Base-by-base conservation (phyloP, 352 stramenopile genomes). In the Phytophthora citricola region DNA sequence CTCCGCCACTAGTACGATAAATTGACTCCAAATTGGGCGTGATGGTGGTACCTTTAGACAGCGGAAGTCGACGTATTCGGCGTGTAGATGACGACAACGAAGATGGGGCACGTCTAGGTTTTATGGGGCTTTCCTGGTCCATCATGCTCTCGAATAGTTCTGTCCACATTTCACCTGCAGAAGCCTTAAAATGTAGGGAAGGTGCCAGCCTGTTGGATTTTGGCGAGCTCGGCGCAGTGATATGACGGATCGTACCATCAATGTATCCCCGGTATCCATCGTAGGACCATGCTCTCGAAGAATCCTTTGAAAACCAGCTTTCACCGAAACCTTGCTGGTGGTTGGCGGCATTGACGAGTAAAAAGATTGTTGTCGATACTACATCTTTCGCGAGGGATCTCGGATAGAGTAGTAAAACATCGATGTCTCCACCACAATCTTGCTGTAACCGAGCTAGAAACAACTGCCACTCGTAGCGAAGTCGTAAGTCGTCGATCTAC, bases 391-490 rank as follows among this genome's bases (percentile, higher is more conserved):
- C 2, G 15, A 6, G 20, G 15, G 6, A 29, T 14, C 6, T 17
- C 12, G 73, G 66, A 17, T 68, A 44, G 11, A 81, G 44, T 36
- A 79, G 59, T 17, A 67, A 68, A 47, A 58, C 41, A 24, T 62
- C 14, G 34, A 75, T 15, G 24, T 51, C 31, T 20, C 39, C 67
- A 12, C 32, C 46, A 12, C 66, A 67, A 44, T 83, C 75, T 47
- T 77, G 60, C 44, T 79, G 46, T 9, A 83, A 50, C 11, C 75
- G 73, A 44, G 69, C 10, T 14, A 81, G 48, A 54, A 83, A 83
- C 9, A 71, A 44, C 40, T 75, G 57, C 75, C 75, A 83, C 5
- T 70, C 48, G 49, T 66, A 65, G 40, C 73, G 56, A 9, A 27
- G 59, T 8, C 41, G 32, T 9, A 63, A 24, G 17, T 68, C 60